Conservation (phyloP, 1,284 basidiomycete genomes). For the Pascua sp. region DNA sequence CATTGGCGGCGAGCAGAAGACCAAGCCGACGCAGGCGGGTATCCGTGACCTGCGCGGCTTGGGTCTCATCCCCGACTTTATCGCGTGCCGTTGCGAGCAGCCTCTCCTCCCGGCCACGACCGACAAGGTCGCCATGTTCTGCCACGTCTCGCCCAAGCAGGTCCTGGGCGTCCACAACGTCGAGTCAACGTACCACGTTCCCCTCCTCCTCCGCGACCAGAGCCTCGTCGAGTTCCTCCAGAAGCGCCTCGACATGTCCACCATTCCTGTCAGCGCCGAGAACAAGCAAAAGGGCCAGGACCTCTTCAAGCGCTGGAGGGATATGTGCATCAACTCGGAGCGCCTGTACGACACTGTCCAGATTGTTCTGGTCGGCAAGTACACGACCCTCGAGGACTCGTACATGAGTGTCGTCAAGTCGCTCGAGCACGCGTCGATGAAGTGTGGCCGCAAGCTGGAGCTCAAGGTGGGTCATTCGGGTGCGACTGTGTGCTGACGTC, state of each 20-base stretch:
- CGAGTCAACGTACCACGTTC: slow-evolving; percentile 95
- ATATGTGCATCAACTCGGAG: slow-evolving; percentile 81
- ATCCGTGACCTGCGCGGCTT: slow-evolving; percentile 91
- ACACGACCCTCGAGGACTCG: slow-evolving; percentile 94
- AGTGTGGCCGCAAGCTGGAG: slow-evolving; percentile 76
- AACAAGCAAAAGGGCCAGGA: slow-evolving; percentile 64
- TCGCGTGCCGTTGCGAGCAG: slow-evolving; percentile 75
- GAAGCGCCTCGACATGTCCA: slow-evolving; percentile 71
- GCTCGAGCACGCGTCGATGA: slow-evolving; percentile 92
- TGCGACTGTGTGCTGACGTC: slow-evolving; percentile 12
- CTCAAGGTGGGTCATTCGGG: slow-evolving; percentile 60
- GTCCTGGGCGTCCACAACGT: slow-evolving; percentile 97
- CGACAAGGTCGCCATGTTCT: slow-evolving; percentile 98
- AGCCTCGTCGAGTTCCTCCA: slow-evolving; percentile 82
- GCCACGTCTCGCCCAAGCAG: slow-evolving; percentile 89
- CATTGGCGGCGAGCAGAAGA: slow-evolving; percentile 98
- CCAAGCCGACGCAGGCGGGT: slow-evolving; percentile 97
- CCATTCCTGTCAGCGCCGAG: slow-evolving; percentile 57
- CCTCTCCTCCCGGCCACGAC: slow-evolving; percentile 79
- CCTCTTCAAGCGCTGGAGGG: slow-evolving; percentile 73
- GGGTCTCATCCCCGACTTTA: slow-evolving; percentile 88
- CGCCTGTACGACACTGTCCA: slow-evolving; percentile 85
- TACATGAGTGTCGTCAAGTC: slow-evolving; percentile 99
- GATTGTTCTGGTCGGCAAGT: slow-evolving; percentile 95
- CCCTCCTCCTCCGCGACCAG: slow-evolving; percentile 86